These are phyloP conservation scores for Pezizomycotina sp. DNA, from an alignment of 2,329 filamentous ascomycete genomes.

Conservation along the genomic window DNA sequence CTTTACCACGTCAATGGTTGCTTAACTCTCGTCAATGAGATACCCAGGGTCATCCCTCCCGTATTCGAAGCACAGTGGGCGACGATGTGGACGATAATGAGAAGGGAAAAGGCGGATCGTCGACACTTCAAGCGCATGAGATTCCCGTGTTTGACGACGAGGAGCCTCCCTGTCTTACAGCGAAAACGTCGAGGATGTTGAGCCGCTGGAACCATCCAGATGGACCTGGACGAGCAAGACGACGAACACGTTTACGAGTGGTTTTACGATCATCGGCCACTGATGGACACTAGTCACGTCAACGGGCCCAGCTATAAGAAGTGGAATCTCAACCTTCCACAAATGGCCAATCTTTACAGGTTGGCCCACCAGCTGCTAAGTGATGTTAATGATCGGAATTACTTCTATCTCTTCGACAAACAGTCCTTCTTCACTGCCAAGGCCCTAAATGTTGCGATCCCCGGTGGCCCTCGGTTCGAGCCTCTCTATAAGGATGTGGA, in stretches of 20 bases:
- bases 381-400: constrained; percentile 88
- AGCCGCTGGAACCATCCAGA: constrained; percentile 96
- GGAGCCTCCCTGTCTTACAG: constrained; percentile 96
- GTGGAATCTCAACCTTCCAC: constrained; percentile 82
- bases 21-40: constrained; percentile 90
- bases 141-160: constrained; percentile 96
- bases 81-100: constrained; percentile 98
- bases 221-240: constrained; percentile 91
- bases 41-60: constrained; percentile 87
- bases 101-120: constrained; percentile 90
- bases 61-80: constrained; percentile 98
- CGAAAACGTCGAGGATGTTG: constrained; percentile 96
- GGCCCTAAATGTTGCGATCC: constrained; percentile 88
- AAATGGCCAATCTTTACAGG: constrained; percentile 91
- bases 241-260: constrained; percentile 84
- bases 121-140: constrained; percentile 97
- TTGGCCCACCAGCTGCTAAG: constrained; percentile 80
- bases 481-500: constrained; percentile 97
- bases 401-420: constrained; percentile 92
- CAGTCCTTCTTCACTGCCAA: constrained; percentile 93
- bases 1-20: constrained; percentile 97
- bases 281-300: constrained; percentile 81
- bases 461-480: constrained; percentile 92
- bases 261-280: constrained; percentile 89
- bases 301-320: constrained; percentile 93